Evolutionary conservation across 2,329 filamentous ascomycete species (phyloP), one percentile per base, ranked within the genome.

Genomic region (Tolypocladium nubicola): DNA sequence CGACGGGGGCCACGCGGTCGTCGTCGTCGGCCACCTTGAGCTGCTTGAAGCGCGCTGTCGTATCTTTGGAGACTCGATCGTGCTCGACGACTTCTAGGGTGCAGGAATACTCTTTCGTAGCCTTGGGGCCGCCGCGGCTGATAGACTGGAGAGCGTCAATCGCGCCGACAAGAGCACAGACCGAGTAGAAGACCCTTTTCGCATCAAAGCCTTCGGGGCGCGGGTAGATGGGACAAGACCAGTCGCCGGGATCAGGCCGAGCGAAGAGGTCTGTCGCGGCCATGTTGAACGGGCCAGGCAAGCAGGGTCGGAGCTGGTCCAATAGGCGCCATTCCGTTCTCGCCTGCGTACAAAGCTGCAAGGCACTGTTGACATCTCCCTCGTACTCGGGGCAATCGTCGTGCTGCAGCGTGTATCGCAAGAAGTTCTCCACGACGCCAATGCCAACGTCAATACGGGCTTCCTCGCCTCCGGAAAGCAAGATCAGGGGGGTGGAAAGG

Each of bases 391-490:
- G 87, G 65, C 91, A 96, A 19, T 95, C 93, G 41, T 88, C 82
- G 66, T 97, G 92, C 59, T 88, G 82, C 11, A 92, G 77, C 0
- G 97, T 77, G 63, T 97, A 99, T 62, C 90, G 89, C 61, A 96
- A 82, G 67, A 97, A 97, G 67, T 94, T 96, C 59, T 84, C 82
- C 45, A 97, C 78, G 0, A 95, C 82, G 39, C 81, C 79, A 23
- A 86, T 83, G 3, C 84, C 84, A 4, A 57, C 56, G n/a, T 79
- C 73, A 60, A 91, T 78, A 14, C 79, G 71, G 0, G 73, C 68
- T 19, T 73, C 76, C 14, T 84, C 79, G 53, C 83, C 81, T 21
- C 81, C 77, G 41, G 82, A 81, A 41, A 82, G 74, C 33, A 74
- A 74, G 0, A 82, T 78, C 7, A 88, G 79, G 2, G 61, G 55